These are phyloP conservation scores for Postia placenta DNA, from an alignment of 768 basidiomycete genomes.

Conservation along the genomic window DNA sequence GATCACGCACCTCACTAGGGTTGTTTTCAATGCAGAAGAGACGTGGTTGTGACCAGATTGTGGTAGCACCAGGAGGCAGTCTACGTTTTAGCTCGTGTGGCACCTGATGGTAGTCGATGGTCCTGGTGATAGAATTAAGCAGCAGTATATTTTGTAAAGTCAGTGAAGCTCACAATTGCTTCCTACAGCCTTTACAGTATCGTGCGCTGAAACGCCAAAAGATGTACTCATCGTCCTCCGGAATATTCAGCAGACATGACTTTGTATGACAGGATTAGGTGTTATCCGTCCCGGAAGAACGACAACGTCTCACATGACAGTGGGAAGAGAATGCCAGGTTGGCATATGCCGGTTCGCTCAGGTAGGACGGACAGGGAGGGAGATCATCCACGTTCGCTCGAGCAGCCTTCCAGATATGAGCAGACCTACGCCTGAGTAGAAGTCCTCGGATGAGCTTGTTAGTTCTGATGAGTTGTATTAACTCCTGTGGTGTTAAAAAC, in stretches of 20 bases:
- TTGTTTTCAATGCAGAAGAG: too few species aligned
- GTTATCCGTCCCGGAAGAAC: not conserved
- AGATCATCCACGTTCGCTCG: slow-evolving; percentile 3
- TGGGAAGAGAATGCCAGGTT: slow-evolving; percentile 6
- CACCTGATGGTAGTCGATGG: too few species aligned
- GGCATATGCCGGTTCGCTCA: slow-evolving; percentile 13
- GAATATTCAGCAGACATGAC: slow-evolving; percentile 3
- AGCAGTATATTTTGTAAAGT: too few species aligned
- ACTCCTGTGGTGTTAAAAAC: slow-evolving; percentile 3
- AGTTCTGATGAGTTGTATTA: slow-evolving; percentile 9
- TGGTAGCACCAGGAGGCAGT: too few species aligned
- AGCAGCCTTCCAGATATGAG: slow-evolving; percentile 7
- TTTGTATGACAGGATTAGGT: not conserved
- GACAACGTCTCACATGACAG: not conserved
- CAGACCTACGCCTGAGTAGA: slow-evolving; percentile 5
- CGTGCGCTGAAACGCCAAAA: slow-evolving; percentile 9
- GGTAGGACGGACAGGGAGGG: slow-evolving; percentile 8
- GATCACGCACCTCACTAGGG: too few species aligned
- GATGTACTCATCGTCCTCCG: slow-evolving; percentile 6
- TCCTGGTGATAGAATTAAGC: too few species aligned
- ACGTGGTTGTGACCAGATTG: too few species aligned
- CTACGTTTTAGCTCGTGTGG: too few species aligned
- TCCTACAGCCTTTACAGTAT: slow-evolving; percentile 12
- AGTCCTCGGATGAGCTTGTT: slow-evolving; percentile 1
- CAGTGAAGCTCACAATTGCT: not conserved